A percentile compares a stretch with the other conserved stretches of the same genome.
Evolutionary conservation across 2,329 filamentous ascomycete genomes (phyloP).

Genomic region (Pseudodiploospora longispora): DNA sequence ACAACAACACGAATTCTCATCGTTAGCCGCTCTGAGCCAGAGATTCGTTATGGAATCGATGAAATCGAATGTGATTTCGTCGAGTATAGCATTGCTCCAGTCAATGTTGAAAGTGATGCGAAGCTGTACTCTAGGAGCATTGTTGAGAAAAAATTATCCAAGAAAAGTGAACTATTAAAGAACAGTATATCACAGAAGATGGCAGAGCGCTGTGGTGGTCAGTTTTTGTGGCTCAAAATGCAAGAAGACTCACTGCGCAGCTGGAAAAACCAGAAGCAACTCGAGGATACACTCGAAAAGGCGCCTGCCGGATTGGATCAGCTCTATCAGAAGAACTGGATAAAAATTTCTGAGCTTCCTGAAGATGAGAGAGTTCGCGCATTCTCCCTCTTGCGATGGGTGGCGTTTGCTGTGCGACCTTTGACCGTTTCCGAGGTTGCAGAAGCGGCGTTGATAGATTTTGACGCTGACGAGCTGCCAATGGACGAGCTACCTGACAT

Average conservation of each 20-base stretch:
- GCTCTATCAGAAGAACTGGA: conserved; percentile 24
- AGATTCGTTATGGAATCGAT: conserved; percentile 14
- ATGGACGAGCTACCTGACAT: conserved; percentile 18
- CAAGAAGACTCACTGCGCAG: conserved; percentile 16
- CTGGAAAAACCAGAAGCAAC: conserved; percentile 19
- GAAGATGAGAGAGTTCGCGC: conserved; percentile 13
- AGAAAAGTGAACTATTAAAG: conserved; percentile 14
- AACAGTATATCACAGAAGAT: conserved; percentile 16
- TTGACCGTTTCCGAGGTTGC: conserved; percentile 15
- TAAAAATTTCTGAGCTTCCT: conserved; percentile 10
- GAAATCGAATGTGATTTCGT: background rate
- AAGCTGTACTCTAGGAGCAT: conserved; percentile 16
- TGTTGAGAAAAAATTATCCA: conserved; percentile 19
- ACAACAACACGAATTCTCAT: conserved; percentile 17
- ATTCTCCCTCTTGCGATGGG: conserved; percentile 22
- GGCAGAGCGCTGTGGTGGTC: conserved; percentile 20
- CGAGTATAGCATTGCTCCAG: conserved; percentile 14
- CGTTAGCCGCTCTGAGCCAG: conserved; percentile 16
- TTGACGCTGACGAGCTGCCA: conserved; percentile 11
- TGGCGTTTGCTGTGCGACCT: conserved; percentile 14
- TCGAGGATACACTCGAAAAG: conserved; percentile 18
- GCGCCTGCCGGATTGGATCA: conserved; percentile 18
- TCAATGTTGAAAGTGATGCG: conserved; percentile 18
- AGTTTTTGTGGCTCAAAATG: conserved; percentile 27
- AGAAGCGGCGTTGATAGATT: conserved; percentile 17